Conservation (phyloP, 2,329 filamentous ascomycete species). For the Aspergillus intermedius region DNA sequence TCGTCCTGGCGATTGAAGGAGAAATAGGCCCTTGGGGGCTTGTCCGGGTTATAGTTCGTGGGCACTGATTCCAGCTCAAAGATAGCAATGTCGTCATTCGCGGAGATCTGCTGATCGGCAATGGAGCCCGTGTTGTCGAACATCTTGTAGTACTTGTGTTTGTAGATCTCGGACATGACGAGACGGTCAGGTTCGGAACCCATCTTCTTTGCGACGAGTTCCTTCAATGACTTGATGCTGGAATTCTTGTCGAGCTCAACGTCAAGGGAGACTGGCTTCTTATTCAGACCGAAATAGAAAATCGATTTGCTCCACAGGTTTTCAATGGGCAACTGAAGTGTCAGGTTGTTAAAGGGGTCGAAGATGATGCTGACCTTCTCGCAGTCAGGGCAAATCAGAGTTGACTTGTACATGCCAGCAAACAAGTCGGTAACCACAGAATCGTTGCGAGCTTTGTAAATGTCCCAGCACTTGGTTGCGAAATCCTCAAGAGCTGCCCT, state of each 20-base stretch:
- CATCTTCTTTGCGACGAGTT: conserved; percentile 51
- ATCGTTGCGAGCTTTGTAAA: conserved; percentile 86
- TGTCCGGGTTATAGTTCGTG: conserved; percentile 63
- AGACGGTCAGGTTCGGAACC: conserved; percentile 51
- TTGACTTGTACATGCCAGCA: conserved; percentile 97
- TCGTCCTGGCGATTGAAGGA: conserved; percentile 29
- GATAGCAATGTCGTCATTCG: conserved; percentile 58
- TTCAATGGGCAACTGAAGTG: conserved; percentile 80
- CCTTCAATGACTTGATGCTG: conserved; percentile 48
- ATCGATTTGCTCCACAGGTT: conserved; percentile 71
- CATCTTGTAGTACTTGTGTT: conserved; percentile 76
- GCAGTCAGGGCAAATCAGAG: conserved; percentile 82
- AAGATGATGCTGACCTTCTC: conserved; percentile 97
- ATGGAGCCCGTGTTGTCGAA: conserved; percentile 65
- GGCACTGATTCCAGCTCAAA: conserved; percentile 74
- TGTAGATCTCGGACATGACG: conserved; percentile 78
- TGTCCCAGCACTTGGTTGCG: conserved; percentile 82
- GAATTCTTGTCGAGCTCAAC: conserved; percentile 69
- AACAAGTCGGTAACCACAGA: conserved; percentile 94
- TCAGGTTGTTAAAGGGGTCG: conserved; percentile 93
- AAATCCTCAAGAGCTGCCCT: conserved; percentile 73
- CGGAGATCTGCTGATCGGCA: conserved; percentile 62
- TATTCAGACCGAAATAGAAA: conserved; percentile 70
- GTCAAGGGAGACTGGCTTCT: conserved; percentile 62
- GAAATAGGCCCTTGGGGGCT: conserved; percentile 41